Conservation (phyloP, 2,329 filamentous ascomycete species). For the Mariannaea sp. region DNA sequence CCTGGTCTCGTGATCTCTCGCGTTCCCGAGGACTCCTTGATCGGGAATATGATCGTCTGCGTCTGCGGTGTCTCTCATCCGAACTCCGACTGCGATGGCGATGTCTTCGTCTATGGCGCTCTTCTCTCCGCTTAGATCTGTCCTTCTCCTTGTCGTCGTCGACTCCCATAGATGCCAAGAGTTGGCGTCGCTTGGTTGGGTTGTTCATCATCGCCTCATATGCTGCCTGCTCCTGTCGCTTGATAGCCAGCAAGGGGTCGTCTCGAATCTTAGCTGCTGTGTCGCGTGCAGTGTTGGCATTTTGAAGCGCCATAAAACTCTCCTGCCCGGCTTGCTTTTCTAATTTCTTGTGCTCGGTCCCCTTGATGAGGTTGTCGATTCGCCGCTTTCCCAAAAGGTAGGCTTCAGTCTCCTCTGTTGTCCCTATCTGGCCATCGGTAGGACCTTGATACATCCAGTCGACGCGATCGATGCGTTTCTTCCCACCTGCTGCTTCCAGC, state of each 20-base stretch:
- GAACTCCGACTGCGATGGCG: conserved; percentile 48
- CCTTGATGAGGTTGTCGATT: conserved; percentile 82
- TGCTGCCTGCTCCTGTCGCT: conserved; percentile 84
- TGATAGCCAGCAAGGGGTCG: conserved; percentile 91
- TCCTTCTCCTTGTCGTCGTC: conserved; percentile 54
- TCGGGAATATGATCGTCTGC: conserved; percentile 53
- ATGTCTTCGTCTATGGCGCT: conserved; percentile 49
- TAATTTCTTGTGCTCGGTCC: conserved; percentile 78
- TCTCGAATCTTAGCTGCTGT: conserved; percentile 85
- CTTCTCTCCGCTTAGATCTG: conserved; percentile 39
- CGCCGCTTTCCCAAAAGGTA: conserved; percentile 91
- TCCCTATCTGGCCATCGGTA: conserved; percentile 74
- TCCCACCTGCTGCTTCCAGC: conserved; percentile 85
- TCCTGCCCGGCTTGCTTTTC: conserved; percentile 73
- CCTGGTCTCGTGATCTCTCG: conserved; percentile 39
- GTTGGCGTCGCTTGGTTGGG: conserved; percentile 67
- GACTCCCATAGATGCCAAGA: conserved; percentile 68
- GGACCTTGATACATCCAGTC: conserved; percentile 99
- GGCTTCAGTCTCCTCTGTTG: conserved; percentile 87
- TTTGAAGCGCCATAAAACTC: conserved; percentile 64
- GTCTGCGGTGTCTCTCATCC: conserved; percentile 46
- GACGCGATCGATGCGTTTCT: conserved; percentile 78
- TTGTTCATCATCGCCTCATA: conserved; percentile 83
- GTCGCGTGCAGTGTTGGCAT: conserved; percentile 77
- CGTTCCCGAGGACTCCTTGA: conserved; percentile 49